Conservation (phyloP, 2,329 filamentous ascomycete genomes). For the Epichloe gansuensis region DNA sequence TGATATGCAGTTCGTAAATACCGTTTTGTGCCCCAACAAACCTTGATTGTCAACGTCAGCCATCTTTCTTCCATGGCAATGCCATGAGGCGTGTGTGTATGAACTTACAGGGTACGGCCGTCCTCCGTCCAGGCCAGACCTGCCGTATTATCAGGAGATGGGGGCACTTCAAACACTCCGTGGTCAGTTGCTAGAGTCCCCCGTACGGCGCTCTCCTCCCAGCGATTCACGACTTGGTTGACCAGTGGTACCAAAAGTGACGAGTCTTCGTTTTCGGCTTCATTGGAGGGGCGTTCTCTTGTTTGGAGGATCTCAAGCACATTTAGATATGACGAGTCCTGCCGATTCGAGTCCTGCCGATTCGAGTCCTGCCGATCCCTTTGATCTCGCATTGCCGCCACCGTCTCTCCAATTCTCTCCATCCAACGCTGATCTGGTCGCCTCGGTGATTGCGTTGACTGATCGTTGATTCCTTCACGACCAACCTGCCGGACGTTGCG, state of each 20-base stretch:
- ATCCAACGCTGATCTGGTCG: constrained; percentile 19
- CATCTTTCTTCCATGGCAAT: background rate
- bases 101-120: constrained; percentile 43
- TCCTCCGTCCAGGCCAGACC: constrained; percentile 51
- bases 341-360: constrained; percentile 22
- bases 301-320: constrained; percentile 26
- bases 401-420: constrained; percentile 23
- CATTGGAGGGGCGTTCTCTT: constrained; percentile 18
- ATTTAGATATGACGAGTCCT: constrained; percentile 23
- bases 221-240: constrained; percentile 24
- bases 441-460: constrained; percentile 1
- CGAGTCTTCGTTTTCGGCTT: constrained; percentile 23
- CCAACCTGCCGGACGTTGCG: constrained; percentile 21
- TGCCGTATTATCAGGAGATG: constrained; percentile 44
- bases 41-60: constrained; percentile 24
- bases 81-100: background rate
- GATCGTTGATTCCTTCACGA: constrained; percentile 13
- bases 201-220: constrained; percentile 25
- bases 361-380: constrained; percentile 23
- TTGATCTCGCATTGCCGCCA: constrained; percentile 23
- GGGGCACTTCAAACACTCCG: constrained; percentile 28
- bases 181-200: constrained; percentile 23
- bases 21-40: constrained; percentile 57
- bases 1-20: constrained; percentile 61
- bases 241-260: constrained; percentile 24